Conservation (phyloP, 371 early-diverging fungal genomes). For the Dipsacomyces acuminosporus region DNA sequence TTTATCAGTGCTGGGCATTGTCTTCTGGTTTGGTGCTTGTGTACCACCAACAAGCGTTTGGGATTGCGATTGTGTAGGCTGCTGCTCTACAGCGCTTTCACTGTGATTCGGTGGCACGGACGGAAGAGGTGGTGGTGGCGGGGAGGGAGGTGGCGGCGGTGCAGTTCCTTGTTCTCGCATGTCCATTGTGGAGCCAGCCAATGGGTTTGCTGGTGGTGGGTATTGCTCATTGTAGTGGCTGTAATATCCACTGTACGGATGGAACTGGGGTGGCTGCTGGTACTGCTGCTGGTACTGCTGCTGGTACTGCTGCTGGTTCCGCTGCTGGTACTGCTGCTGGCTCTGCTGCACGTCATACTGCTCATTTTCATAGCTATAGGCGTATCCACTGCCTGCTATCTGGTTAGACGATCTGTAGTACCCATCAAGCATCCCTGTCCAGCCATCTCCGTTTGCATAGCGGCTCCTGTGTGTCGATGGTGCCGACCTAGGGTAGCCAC, state of each 20-base stretch:
- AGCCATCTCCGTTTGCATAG: not conserved
- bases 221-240: not conserved
- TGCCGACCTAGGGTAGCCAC: too few relatives aligned
- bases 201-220: not conserved
- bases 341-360: too few relatives aligned
- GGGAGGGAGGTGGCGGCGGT: not conserved
- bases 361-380: too few relatives aligned
- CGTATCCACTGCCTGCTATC: too few relatives aligned
- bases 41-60: too few relatives aligned
- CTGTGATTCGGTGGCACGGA: not conserved
- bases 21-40: not conserved
- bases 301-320: too few relatives aligned
- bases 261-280: not conserved
- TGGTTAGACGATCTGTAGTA: slow-evolving; percentile 6
- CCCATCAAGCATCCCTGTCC: slow-evolving; percentile 1
- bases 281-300: too few relatives aligned
- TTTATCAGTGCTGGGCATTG: not conserved
- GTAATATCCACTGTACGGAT: too few relatives aligned
- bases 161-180: not conserved
- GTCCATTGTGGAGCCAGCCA: too few relatives aligned
- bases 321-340: too few relatives aligned
- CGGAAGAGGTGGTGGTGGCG: not conserved
- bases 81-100: not conserved
- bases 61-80: too few relatives aligned
- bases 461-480: not conserved